These are phyloP conservation scores for Nicotiana attenuata DNA, from an alignment of 257 asterid genomes.

Conservation along the genomic window DNA sequence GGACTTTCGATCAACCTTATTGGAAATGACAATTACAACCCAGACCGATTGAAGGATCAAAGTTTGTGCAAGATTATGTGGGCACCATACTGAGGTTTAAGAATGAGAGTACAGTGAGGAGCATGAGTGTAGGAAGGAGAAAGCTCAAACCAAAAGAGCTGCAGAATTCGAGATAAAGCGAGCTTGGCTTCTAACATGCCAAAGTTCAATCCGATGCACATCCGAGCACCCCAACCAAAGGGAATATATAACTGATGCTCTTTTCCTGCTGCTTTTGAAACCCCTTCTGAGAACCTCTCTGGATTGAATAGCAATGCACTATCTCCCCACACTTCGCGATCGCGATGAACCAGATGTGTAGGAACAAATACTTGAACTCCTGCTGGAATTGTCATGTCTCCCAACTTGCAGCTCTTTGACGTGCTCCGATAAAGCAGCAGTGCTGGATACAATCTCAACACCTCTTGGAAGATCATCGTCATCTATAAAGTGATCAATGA, in stretches of 20 bases:
- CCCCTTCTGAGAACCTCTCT: not conserved
- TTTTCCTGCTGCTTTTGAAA: not conserved
- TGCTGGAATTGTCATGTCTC: not conserved
- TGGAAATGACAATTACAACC: not conserved
- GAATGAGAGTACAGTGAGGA: not conserved
- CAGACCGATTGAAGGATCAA: not conserved
- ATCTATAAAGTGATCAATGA: not conserved
- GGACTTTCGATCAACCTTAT: no score
- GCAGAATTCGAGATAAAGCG: not conserved
- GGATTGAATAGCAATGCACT: constrained; percentile 14
- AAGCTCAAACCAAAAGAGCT: not conserved
- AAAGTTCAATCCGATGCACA: not conserved
- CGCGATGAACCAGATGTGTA: not conserved
- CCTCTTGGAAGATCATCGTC: constrained; percentile 11
- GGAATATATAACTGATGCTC: not conserved
- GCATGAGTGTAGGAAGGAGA: constrained; percentile 3
- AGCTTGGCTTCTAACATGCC: not conserved
- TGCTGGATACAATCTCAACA: constrained; percentile 15
- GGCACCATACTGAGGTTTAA: constrained; percentile 7
- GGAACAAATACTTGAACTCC: constrained; percentile 6
- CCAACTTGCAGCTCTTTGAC: not conserved
- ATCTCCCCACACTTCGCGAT: constrained; percentile 10
- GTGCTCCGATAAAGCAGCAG: not conserved
- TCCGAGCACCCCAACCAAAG: constrained; percentile 17
- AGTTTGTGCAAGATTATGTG: not conserved